Evolutionary conservation across 225 moss, liverwort and hornwort genomes (phyloP), one percentile per base, ranked within the genome.

Genomic region (Lunularia cruciata): DNA sequence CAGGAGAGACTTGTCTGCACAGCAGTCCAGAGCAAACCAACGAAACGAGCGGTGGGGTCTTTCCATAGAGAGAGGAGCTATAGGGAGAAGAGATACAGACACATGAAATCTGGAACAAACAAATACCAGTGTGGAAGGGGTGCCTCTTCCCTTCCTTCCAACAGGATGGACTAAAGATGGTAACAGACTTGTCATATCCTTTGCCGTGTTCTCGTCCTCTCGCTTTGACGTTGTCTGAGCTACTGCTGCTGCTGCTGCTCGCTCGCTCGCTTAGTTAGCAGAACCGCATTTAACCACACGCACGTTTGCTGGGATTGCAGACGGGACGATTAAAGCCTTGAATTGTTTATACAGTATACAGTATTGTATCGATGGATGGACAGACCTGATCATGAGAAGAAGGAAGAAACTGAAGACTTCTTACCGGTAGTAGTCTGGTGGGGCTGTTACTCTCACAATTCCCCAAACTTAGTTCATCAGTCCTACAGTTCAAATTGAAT

Each of bases 391-490:
- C 12, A 43, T 11, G 2, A n/a, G 49, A 49, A 2, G 20, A 34
- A 27, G 12, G 33, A 12, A 40, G 61, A 25, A 40, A 19, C 61
- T 61, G 38, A 38, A 56, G 30, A 34, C 33, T n/a, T n/a, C n/a
- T 57, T 34, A 57, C 15, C 33, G 57, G 31, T 13, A 34, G 57
- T 57, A 13, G 40, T 6, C 40, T 6, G 40, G 40, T 27, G 57
- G 32, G 19, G 27, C 57, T 32, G 57, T 34, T 32, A 15, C 19
- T 33, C 4, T 57, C 57, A 57, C 57, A 54, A 2, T 54, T 54
- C 54, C 54, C 54, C 54, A 54, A 54, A 54, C 54, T 54, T 54
- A 54, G 54, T 54, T 54, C 27, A 54, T 26, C 54, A 11, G 54
- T 23, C 54, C 54, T 26, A 54, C 54, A 54, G 54, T 54, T 54